These are phyloP conservation scores for Ceratocystiopsis minuta DNA, from an alignment of 2,329 filamentous ascomycete genomes.

Conservation along the genomic window DNA sequence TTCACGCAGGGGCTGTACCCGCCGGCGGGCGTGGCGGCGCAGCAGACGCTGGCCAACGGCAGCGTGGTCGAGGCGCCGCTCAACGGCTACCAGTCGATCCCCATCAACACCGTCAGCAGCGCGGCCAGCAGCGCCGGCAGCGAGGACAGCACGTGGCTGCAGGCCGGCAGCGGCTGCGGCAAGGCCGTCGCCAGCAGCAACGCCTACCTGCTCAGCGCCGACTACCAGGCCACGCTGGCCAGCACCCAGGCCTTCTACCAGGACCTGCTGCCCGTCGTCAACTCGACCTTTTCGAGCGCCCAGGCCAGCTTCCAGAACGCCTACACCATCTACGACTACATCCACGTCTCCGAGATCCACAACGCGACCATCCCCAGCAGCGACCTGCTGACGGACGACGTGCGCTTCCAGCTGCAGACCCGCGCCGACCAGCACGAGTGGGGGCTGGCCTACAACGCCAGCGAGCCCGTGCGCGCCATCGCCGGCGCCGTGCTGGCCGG, in stretches of 20 bases:
- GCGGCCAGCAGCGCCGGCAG: constrained; percentile 35
- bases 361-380: constrained; percentile 39
- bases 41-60: constrained; percentile 54
- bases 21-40: constrained; percentile 38
- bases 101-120: constrained; percentile 42
- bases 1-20: constrained; percentile 83
- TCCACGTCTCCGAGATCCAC: constrained; percentile 43
- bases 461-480: constrained; percentile 45
- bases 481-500: constrained; percentile 38
- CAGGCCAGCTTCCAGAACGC: constrained; percentile 38
- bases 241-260: constrained; percentile 43
- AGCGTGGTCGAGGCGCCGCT: constrained; percentile 48
- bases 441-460: constrained; percentile 64
- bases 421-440: constrained; percentile 69
- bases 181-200: constrained; percentile 37
- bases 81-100: constrained; percentile 70
- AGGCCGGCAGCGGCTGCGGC: constrained; percentile 37
- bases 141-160: constrained; percentile 39
- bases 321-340: constrained; percentile 41
- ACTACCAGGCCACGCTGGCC: constrained; percentile 26
- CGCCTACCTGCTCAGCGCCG: constrained; percentile 29
- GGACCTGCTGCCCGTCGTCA: constrained; percentile 34
- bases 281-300: constrained; percentile 28
- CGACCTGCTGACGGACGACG: constrained; percentile 39
- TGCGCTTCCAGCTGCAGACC: constrained; percentile 45